Evolutionary conservation across 768 basidiomycete species (phyloP).

Genomic region (Lentinula boryana): DNA sequence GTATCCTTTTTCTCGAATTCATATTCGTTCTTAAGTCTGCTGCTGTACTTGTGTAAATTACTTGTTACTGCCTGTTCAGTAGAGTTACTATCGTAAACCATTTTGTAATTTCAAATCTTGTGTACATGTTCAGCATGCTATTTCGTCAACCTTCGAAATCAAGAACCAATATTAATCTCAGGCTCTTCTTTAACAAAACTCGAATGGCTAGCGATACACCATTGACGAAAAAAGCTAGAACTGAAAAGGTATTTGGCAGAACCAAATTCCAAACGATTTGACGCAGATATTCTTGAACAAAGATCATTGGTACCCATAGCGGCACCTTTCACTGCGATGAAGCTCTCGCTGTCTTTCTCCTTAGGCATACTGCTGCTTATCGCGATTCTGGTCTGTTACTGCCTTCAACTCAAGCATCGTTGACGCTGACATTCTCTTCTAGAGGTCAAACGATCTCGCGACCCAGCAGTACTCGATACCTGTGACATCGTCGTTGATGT

Average conservation of each 20-base stretch:
- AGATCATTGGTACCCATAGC: conserved; percentile 88
- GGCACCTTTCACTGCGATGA: conserved; percentile 98
- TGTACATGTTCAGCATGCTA: not conserved
- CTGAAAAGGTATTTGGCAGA: not conserved
- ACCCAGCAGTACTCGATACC: conserved; percentile 61
- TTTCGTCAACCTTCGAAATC: not conserved
- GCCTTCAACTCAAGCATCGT: not conserved
- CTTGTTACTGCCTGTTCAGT: not conserved
- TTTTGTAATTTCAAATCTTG: not conserved
- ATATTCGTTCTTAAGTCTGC: not conserved
- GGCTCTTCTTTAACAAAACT: not conserved
- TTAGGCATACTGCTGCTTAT: conserved; percentile 73
- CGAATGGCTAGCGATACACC: conserved; percentile 1
- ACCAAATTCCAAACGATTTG: not conserved
- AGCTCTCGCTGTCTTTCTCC: conserved; percentile 86
- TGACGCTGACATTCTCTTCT: conserved; percentile 6
- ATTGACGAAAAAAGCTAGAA: not conserved
- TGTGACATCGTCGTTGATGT: conserved; percentile 98
- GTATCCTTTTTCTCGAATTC: not conserved
- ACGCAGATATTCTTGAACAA: not conserved
- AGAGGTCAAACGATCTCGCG: conserved; percentile 70
- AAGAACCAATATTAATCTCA: too few species aligned
- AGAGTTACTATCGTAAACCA: not conserved
- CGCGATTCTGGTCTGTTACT: conserved; percentile 57
- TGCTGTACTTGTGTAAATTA: not conserved